Conservation (phyloP, 2,329 filamentous ascomycete genomes). For the Colletotrichum caudatum region DNA sequence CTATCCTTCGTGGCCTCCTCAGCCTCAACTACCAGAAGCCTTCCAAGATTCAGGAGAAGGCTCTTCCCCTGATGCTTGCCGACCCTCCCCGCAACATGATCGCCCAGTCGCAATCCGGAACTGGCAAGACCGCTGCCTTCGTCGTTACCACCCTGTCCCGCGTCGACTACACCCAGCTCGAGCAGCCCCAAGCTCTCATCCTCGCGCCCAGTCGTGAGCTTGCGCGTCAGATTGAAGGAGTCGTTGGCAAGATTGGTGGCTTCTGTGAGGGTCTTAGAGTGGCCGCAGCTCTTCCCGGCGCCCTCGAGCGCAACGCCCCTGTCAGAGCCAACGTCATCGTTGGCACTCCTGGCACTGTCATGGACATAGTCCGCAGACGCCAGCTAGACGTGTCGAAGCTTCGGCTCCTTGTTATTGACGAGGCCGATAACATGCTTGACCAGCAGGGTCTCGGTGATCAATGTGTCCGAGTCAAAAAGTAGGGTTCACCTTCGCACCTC, state of each 20-base stretch:
- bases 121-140: conserved; percentile 97
- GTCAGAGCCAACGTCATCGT: conserved; percentile 86
- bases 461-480: conserved; percentile 90
- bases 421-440: conserved; percentile 99
- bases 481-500: conserved; percentile 47
- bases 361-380: conserved; percentile 84
- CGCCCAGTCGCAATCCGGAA: conserved; percentile 98
- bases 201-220: conserved; percentile 95
- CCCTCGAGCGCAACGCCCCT: conserved; percentile 73
- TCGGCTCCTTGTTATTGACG: conserved; percentile 89
- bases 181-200: conserved; percentile 85
- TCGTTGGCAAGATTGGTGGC: conserved; percentile 84
- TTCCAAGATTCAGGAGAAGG: conserved; percentile 97
- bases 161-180: conserved; percentile 77
- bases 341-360: conserved; percentile 92
- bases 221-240: conserved; percentile 91
- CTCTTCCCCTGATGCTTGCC: conserved; percentile 86
- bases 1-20: conserved; percentile 81
- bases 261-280: conserved; percentile 83
- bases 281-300: conserved; percentile 85
- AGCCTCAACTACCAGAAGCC: conserved; percentile 92
- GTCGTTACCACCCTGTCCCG: conserved; percentile 91
- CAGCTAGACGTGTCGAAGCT: conserved; percentile 79
- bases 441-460: conserved; percentile 95
- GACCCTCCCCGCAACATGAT: conserved; percentile 95